Evolutionary conservation across 2,329 filamentous ascomycete genomes (phyloP), one percentile per base, ranked within the genome.

Genomic region (Exserohilum turcica): DNA sequence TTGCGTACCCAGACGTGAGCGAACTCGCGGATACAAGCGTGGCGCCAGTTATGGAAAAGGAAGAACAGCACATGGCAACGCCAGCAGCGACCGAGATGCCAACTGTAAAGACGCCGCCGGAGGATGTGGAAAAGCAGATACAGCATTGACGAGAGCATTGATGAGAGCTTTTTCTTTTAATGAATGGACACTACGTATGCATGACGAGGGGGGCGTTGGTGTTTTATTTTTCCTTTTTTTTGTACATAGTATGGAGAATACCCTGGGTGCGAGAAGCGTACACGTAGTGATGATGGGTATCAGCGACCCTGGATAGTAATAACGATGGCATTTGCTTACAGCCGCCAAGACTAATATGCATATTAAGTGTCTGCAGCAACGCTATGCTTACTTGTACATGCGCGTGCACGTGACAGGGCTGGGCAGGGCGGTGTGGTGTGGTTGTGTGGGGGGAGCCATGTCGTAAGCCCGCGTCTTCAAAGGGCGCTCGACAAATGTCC

Each of bases 121-220:
- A 64, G 36, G 61, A 65, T 27, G 31, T 59, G 24, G 63, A 69
- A 52, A 61, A 65, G 47, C 60, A 61, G 43, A 16, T 62, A 28
- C 40, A 38, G 10, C 44, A 43, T 31, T 50, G 29, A 28, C 28
- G 19, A 36, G 13, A 1, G 9, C 10, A 24, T 4, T 27, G 15
- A 9, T 16, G 2, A n/a, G 6, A 19, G 19, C 35, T 19, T 43
- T 24, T 19, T 43, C 19, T 43, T 24, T 19, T 43, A 5, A 18
- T 8, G 4, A 12, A n/a, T 16, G 9, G 13, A 37, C 10, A 40
- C 12, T 24, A 15, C 7, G 24, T 3, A 39, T 24, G 16, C 8
- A 44, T 33, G 15, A 19, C 2, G 1, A 13, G 29, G 19, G 29
- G 33, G 5, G 44, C 27, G 27, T 31, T 2, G 1, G 2, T 12